phyloP scores from a whole-genome alignment of 352 stramenopile species.

The Globisporangium iwayamae region DNA sequence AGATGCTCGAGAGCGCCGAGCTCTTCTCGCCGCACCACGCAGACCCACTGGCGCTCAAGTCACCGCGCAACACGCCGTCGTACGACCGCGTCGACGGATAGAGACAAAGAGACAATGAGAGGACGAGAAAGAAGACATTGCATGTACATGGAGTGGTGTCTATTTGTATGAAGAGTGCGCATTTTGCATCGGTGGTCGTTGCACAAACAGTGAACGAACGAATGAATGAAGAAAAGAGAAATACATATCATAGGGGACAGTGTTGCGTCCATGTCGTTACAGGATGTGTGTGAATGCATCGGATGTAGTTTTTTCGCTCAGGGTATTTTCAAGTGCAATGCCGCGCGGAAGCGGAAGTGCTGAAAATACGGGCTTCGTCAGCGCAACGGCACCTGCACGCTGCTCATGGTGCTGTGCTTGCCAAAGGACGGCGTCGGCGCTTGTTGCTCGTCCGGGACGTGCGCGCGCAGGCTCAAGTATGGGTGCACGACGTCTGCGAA shows the following conservation, averaged over 20 bases:
- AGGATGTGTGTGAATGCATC: background rate
- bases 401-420: background rate
- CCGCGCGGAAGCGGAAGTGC: background rate
- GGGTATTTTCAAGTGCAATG: slow-evolving; percentile 1
- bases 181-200: background rate
- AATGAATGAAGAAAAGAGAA: background rate
- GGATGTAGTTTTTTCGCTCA: background rate
- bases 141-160: background rate
- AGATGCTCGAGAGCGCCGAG: slow-evolving; percentile 48
- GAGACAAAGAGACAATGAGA: background rate
- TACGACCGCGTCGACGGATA: slow-evolving; percentile 29
- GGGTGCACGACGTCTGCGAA: slow-evolving; percentile 48
- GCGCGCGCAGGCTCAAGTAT: slow-evolving; percentile 21
- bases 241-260: background rate
- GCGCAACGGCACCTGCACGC: slow-evolving; percentile 8
- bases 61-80: slow-evolving; percentile 15
- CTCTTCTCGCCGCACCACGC: slow-evolving; percentile 60
- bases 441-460: slow-evolving; percentile 9
- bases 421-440: background rate
- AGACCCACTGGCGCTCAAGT: slow-evolving; percentile 39
- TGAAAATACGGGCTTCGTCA: background rate
- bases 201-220: background rate
- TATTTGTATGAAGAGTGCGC: background rate
- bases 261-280: background rate
- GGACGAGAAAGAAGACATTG: background rate